phyloP scores from a whole-genome alignment of 192 early-diverging fungal species.

The Borealophlyctis nickersoniae region DNA sequence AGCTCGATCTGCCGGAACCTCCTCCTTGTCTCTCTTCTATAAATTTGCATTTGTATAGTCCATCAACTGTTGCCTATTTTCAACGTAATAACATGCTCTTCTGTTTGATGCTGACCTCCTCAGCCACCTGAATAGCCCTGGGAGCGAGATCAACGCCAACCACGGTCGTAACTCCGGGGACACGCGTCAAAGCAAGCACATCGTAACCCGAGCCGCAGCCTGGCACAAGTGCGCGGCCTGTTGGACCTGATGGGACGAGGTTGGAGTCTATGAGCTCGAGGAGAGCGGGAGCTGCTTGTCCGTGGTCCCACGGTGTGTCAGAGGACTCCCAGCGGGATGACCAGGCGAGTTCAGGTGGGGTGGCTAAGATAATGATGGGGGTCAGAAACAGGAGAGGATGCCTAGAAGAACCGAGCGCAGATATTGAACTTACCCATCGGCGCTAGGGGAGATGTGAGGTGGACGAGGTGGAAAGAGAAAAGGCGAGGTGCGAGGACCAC shows the following conservation, averaged over 20 bases:
- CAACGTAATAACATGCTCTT: too few species aligned
- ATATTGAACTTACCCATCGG: too few species aligned
- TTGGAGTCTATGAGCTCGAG: conserved; percentile 39
- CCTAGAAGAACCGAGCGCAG: too few species aligned
- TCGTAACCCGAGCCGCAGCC: conserved; percentile 64
- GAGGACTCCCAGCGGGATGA: conserved; percentile 26
- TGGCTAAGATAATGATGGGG: too few species aligned
- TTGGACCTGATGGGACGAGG: neutral
- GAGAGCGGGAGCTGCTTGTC: conserved; percentile 44
- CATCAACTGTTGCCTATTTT: too few species aligned
- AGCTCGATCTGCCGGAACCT: conserved; percentile 37
- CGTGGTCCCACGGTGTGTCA: conserved; percentile 50
- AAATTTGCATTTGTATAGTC: too few species aligned
- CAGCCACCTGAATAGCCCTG: conserved; percentile 37
- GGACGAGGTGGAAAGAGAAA: too few species aligned
- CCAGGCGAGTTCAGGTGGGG: too few species aligned
- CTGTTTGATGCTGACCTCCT: too few species aligned
- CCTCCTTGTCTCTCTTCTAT: conserved; percentile 34
- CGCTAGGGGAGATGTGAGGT: too few species aligned
- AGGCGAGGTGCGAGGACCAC: too few species aligned
- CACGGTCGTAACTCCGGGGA: conserved; percentile 47
- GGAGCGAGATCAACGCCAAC: conserved; percentile 68
- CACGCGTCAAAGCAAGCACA: conserved; percentile 66
- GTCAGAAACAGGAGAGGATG: too few species aligned
- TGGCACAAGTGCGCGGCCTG: conserved; percentile 26